A percentile compares a stretch with the other conserved stretches of the same genome.
Evolutionary conservation across 75 land plant species (phyloP).

Genomic region (Larix kaempferi): DNA sequence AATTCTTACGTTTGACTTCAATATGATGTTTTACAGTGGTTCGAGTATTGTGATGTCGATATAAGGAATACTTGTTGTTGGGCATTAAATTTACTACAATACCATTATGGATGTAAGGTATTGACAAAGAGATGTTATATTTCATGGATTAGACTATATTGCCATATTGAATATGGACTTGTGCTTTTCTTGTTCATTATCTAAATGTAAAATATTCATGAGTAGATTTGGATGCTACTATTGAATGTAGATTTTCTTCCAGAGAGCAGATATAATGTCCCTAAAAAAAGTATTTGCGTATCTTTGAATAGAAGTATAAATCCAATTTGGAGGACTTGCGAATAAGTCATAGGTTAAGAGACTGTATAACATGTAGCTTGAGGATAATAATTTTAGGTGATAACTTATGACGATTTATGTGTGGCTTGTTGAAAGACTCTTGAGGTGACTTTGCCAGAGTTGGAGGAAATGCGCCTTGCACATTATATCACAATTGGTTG

Average conservation of each 20-base stretch:
- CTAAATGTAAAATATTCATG: background rate
- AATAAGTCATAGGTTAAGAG: no score
- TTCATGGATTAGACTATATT: background rate
- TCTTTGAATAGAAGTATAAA: background rate
- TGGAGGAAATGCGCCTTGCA: slow-evolving; percentile 79
- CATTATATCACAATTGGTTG: slow-evolving; percentile 78
- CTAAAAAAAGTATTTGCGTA: background rate
- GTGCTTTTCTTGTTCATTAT: background rate
- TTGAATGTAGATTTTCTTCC: background rate
- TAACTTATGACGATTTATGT: background rate
- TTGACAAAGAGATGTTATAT: background rate
- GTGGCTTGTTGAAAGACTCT: slow-evolving; percentile 28
- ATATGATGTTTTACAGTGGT: slow-evolving; percentile 63
- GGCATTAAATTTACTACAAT: slow-evolving; percentile 44
- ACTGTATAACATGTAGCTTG: no score
- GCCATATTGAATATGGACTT: background rate
- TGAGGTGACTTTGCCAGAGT: slow-evolving; percentile 80
- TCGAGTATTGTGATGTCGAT: slow-evolving; percentile 64
- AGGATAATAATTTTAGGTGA: background rate
- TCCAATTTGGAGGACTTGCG: background rate
- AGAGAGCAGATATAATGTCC: background rate
- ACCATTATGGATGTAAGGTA: slow-evolving; percentile 79
- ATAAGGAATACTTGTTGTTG: slow-evolving; percentile 52
- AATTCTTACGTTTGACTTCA: background rate
- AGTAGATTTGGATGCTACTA: background rate